Base-by-base conservation (phyloP, 208 protist species). In the Leptomonas pyrrhocoris region DNA sequence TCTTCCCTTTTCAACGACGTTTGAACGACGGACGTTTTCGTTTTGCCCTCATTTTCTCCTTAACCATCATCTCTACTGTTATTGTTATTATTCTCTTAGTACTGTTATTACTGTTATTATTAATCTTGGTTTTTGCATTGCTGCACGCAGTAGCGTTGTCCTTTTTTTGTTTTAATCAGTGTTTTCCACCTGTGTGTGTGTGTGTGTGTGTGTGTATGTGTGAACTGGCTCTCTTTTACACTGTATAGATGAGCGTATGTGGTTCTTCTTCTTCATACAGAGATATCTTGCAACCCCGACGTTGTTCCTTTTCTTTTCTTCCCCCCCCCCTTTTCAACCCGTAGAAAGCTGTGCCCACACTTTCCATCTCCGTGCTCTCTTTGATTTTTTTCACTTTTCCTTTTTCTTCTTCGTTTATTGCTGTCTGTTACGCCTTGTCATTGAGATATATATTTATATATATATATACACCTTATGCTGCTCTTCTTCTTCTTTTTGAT, bases 391-490 rank as follows among this genome's bases (percentile, higher is more conserved):
- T 45, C 49, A n/a, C n/a, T 55, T 30, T 67, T 55, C 43, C 25
- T 49, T 13, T 23, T 67, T 55, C 30, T 54, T 34, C 0, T 30
- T 36, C 46, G 19, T 55, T 53, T 53, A 36, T 65, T 31, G 31
- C 15, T 46, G 53, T 28, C 40, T 67, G n/a, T 23, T 9, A 40
- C n/a, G 30, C 34, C 27, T 46, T 25, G 16, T 11, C 21, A 38
- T 54, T 13, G 54, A 50, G 25, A 56, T 73, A 36, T 53, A 51
- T 53, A 21, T 45, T 42, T 42, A 42, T 42, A 42, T 13, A 42
- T 42, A 42, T 42, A 42, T 42, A 42, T 6, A 42, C 13, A 42
- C 38, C 13, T 15, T 42, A 42, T 42, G 13, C 38, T 42, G n/a
- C n/a, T n/a, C n/a, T n/a, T n/a, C n/a, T n/a, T n/a, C n/a, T n/a